phyloP scores from a whole-genome alignment of 495 filamentous ascomycete genomes.

The Penicillium tannophilum region DNA sequence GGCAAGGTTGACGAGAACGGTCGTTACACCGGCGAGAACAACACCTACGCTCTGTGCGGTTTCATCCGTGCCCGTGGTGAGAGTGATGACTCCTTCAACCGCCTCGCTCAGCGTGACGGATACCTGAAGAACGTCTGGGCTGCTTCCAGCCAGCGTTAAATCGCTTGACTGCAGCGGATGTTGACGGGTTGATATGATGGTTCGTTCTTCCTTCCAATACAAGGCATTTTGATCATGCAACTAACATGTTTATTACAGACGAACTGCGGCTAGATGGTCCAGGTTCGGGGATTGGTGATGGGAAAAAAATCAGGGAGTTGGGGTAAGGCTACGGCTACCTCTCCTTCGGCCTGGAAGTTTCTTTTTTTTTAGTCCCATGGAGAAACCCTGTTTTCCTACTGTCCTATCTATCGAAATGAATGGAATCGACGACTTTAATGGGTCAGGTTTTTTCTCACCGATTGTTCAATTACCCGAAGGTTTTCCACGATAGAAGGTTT shows the following conservation, averaged over 20 bases:
- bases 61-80: slow-evolving; percentile 98
- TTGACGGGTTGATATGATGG: slow-evolving; percentile 40
- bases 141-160: slow-evolving; percentile 68
- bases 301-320: slow-evolving; percentile 25
- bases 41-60: slow-evolving; percentile 94
- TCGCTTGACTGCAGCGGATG: slow-evolving; percentile 24
- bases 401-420: slow-evolving; percentile 38
- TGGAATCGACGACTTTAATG: slow-evolving; percentile 39
- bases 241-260: slow-evolving; percentile 13
- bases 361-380: slow-evolving; percentile 25
- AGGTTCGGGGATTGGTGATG: slow-evolving; percentile 34
- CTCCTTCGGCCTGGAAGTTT: slow-evolving; percentile 23
- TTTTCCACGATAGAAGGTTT: slow-evolving; percentile 18
- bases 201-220: slow-evolving; percentile 11
- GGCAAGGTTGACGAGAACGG: slow-evolving; percentile 96
- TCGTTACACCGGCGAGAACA: slow-evolving; percentile 94
- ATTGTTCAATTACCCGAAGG: slow-evolving; percentile 17
- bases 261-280: slow-evolving; percentile 36
- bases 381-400: slow-evolving; percentile 34
- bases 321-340: slow-evolving; percentile 23
- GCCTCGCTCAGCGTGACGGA: slow-evolving; percentile 92
- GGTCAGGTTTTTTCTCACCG: slow-evolving; percentile 28
- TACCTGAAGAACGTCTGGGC: slow-evolving; percentile 97
- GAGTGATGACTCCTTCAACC: slow-evolving; percentile 94
- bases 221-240: neutral